Evolutionary conservation across 805 yeast genomes (phyloP), one percentile per base, ranked within the genome.

Genomic region (Candida takata): DNA sequence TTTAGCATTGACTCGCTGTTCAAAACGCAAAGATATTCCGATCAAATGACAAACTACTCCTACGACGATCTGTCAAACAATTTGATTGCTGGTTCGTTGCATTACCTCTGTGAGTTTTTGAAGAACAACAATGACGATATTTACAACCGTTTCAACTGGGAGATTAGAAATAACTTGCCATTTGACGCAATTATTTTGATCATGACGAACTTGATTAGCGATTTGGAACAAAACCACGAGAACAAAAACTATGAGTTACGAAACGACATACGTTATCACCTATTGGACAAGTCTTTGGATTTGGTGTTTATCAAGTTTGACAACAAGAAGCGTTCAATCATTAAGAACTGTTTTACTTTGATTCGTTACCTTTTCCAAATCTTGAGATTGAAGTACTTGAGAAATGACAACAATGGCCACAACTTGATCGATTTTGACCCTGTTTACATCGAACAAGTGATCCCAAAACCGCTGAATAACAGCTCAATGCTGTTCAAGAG

Each of bases 131-230:
- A 68, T 38, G 55, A 54, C 35, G 59, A 56, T 29, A 65, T 69
- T 34, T 72, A 68, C 49, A 74, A 74, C 6, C 65, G 68, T 37
- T 76, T 62, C 52, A 76, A 75, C 45, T 76, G 82, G 82, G 76
- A 74, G 43, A 64, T 75, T 33, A 69, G 75, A 47, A 61, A 78
- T 30, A 72, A 74, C n/a, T 66, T 76, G 32, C 83, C 83, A 3
- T 60, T 75, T 34, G 80, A 76, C 52, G 73, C 78, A 7, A 64
- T 76, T 12, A 69, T 74, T 11, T 51, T 75, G 35, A 56, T 74
- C 40, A 60, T 72, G 44, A 69, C 73, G 11, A 70, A 75, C 23
- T 61, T 76, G 33, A 65, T 72, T 3, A 69, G 74, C 7, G 77
- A 75, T 49, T 60, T 74, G 49, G 57, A 51, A 27, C 49, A 49